Percentiles rank a stretch among this genome's conserved stretches.
phyloP scores from a whole-genome alignment of 2,329 filamentous ascomycete species.

The Zelopaecilomyces penicillatus region DNA sequence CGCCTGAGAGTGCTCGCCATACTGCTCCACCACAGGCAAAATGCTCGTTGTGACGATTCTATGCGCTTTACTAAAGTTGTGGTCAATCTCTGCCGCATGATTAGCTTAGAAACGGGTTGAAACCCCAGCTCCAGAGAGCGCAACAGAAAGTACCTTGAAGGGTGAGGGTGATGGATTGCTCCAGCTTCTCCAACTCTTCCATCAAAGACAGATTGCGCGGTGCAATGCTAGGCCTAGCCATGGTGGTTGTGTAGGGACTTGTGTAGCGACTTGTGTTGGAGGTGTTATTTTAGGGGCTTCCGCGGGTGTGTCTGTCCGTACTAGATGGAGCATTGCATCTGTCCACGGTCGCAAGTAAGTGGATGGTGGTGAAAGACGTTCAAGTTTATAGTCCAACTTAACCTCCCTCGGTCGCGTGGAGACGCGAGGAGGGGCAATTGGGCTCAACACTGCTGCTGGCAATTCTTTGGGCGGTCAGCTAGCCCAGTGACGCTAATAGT shows the following conservation, averaged over 20 bases:
- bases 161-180: constrained; percentile 93
- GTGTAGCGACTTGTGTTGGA: neutral
- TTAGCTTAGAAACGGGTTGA: neutral
- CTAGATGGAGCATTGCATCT: too few relatives aligned
- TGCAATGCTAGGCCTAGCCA: constrained; percentile 42
- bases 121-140: constrained; percentile 1
- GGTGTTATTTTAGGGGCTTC: too few relatives aligned
- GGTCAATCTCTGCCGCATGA: constrained; percentile 71
- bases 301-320: too few relatives aligned
- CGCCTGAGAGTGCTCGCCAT: constrained; percentile 83
- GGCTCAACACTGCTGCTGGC: too few relatives aligned
- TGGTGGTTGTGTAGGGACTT: constrained; percentile 16
- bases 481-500: neutral
- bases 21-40: constrained; percentile 86
- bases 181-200: constrained; percentile 89
- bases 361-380: too few relatives aligned
- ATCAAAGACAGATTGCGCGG: constrained; percentile 65
- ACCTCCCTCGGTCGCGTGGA: constrained; percentile 12
- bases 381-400: too few relatives aligned
- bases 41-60: constrained; percentile 93
- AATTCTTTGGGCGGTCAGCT: neutral
- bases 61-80: constrained; percentile 95
- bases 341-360: too few relatives aligned
- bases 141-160: constrained; percentile 60
- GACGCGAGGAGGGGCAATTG: constrained; percentile 26